phyloP scores from a whole-genome alignment of 129 eudicot species.

The Sambucus nigra region DNA sequence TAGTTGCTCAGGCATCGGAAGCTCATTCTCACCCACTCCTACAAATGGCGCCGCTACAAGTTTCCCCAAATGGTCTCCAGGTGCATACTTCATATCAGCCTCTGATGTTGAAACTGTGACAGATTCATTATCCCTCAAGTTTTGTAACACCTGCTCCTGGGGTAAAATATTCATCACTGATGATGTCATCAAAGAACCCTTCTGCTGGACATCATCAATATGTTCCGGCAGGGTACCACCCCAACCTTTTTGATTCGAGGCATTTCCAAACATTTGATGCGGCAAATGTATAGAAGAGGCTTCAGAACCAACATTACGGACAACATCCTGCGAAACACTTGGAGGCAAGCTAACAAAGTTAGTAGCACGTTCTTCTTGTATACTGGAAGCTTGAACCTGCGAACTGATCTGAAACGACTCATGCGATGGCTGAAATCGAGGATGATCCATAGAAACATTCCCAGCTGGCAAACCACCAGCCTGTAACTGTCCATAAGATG shows the following conservation, averaged over 20 bases:
- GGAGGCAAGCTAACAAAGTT: constrained; percentile 28
- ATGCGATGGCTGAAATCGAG: constrained; percentile 31
- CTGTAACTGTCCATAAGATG: constrained; percentile 41
- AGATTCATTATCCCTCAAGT: constrained; percentile 13
- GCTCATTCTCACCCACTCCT: constrained; percentile 13
- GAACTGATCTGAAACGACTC: constrained; percentile 43
- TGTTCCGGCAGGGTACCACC: constrained; percentile 19
- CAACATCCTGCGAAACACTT: constrained; percentile 25
- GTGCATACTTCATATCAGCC: constrained; percentile 13
- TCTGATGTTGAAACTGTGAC: constrained; percentile 13
- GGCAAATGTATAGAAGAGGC: constrained; percentile 49
- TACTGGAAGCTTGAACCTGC: constrained; percentile 35
- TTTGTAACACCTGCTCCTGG: constrained; percentile 17
- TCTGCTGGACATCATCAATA: constrained; percentile 14
- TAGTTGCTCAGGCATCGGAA: constrained; percentile 6
- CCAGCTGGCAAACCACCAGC: constrained; percentile 32
- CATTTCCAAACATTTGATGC: constrained; percentile 45
- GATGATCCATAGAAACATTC: constrained; percentile 32
- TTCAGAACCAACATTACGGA: constrained; percentile 20
- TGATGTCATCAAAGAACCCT: constrained; percentile 11
- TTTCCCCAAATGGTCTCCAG: constrained; percentile 13
- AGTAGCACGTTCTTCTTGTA: constrained; percentile 22
- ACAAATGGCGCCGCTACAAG: constrained; percentile 6
- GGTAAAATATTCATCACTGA: constrained; percentile 11
- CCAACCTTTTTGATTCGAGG: constrained; percentile 21